Evolutionary conservation across 2,329 filamentous ascomycete species (phyloP), one percentile per base, ranked within the genome.

Genomic region (Colletotrichum plurivorum): DNA sequence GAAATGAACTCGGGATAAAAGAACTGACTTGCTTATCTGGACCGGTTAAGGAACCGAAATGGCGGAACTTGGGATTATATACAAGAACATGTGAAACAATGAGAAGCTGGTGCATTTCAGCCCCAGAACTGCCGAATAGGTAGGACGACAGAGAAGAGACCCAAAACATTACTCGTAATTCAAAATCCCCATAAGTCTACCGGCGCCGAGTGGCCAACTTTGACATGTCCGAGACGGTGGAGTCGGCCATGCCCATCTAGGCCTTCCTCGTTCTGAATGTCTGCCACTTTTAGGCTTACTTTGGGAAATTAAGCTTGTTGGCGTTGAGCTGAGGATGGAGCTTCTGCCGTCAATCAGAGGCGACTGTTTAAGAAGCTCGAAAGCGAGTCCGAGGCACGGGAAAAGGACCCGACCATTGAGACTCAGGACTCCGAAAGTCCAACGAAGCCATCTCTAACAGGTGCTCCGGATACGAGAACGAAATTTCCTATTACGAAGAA

Each of bases 381-480:
- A 9, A 10, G 31, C 31, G 31, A 36, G 7, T 10, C 8, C 31
- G 31, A 36, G 31, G 7, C 8, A 36, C 8, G 7, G 9, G 2
- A 36, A 31, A 10, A 9, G 31, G 2, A 3, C 31, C 31, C 7
- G 31, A 9, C 8, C 31, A 25, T 10, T 36, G 7, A 10, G 31
- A 2, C 31, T 36, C 31, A 8, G 10, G 31, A 5, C 7, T 36
- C 31, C 31, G 7, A 36, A 36, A 36, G 31, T 36, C 31, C 31
- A 36, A 12, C 2, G 7, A 36, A 10, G 2, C 31, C 7, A 9
- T 9, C 7, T 36, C 31, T 36, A 36, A 36, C 41, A 41, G 39
- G 36, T 10, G 39, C 31, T n/a, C 7, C 60, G 60, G 43, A 63
- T 55, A 55, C 36, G 60, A 63, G 10, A 10, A 63, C 51, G 51